Base-by-base conservation (phyloP, 371 early-diverging fungal genomes). In the Zychaea mexicana region DNA sequence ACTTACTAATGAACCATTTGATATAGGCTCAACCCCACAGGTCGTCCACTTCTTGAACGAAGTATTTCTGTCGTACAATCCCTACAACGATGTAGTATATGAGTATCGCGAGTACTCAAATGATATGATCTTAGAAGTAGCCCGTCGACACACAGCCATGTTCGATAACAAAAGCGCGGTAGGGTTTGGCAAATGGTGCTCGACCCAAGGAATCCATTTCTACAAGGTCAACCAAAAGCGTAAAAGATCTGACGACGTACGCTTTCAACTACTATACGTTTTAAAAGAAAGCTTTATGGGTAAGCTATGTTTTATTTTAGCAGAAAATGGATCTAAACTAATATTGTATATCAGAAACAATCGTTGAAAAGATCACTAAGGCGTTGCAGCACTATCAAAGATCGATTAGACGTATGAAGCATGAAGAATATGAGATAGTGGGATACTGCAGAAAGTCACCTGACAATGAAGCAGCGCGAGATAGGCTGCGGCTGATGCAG, bases 371-470 rank as follows among this genome's bases (percentile, higher is more conserved):
- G 31, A 13, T 53, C 31, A 31, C 26, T 27, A 15, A 21, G 53
- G 30, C 31, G 28, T 53, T 53, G 30, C 26, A 53, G 26, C 2
- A 58, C 45, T 36, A 57, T 26, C 57, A 57, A 57, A 22, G 33
- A 17, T 17, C 1, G 2, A 38, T 42, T 15, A 38, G 21, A 45
- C 10, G 4, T 13, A 33, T 53, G 39, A 62, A 62, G 42, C 13
- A 52, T 21, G 39, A 62, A 38, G 63, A 30, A 55, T 62, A 22
- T 9, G 17, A 38, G 30, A 39, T 62, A 27, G 32, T 62, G 15
- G 56, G 56, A 2, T 62, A 62, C 30, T 33, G 28, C 26, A 54
- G 63, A 46, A 55, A 62, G 27, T 55, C 63, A 6, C 28, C 49
- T 22, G 49, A 32, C 26, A 46, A 56, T 15, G 63, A 62, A 39